Evolutionary conservation across 805 yeast species (phyloP), one percentile per base, ranked within the genome.

Genomic region (Candida insectalens): DNA sequence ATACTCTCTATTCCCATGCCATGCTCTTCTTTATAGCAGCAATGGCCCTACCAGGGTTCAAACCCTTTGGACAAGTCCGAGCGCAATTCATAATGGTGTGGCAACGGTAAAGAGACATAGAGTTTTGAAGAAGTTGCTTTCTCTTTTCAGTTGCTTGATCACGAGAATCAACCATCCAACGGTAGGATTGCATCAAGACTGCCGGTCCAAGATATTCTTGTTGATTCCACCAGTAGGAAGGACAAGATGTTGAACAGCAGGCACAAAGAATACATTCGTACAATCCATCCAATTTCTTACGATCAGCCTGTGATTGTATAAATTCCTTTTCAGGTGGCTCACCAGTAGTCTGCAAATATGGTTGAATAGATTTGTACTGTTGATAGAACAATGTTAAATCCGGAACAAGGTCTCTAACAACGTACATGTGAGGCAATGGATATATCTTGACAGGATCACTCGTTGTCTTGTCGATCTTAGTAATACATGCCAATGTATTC

Each of bases 161-260:
- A 69, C 98, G 81, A 28, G 95, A 81, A 63, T 92, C 98, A 41
- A 87, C 76, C 71, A 92, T 77, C 98, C 98, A 92, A 70, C 98
- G 81, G 74, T 78, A 92, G 36, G 97, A 96, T 71, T 92, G 98
- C 96, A 92, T 83, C 61, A 92, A 74, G 36, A 92, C 97, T 20
- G 98, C 98, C 18, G 98, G 98, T 37, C 98, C 98, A 50, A 92
- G 69, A 65, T 92, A 92, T 69, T 92, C 94, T 65, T 88, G 95
- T 67, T 85, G 95, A 67, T 92, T 92, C 98, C 98, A 92, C 98
- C 98, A 92, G 74, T 92, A 92, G 3, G 97, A 88, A 35, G 98
- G 98, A 69, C 98, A 92, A 14, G 97, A 79, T 34, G 98, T 92
- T 23, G 96, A 88, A 65, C 98, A 89, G 67, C 98, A 88, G 8